Percentiles rank a stretch among this genome's conserved stretches.
phyloP scores from a whole-genome alignment of 192 early-diverging fungal genomes.

The Umbelopsis sp. region DNA sequence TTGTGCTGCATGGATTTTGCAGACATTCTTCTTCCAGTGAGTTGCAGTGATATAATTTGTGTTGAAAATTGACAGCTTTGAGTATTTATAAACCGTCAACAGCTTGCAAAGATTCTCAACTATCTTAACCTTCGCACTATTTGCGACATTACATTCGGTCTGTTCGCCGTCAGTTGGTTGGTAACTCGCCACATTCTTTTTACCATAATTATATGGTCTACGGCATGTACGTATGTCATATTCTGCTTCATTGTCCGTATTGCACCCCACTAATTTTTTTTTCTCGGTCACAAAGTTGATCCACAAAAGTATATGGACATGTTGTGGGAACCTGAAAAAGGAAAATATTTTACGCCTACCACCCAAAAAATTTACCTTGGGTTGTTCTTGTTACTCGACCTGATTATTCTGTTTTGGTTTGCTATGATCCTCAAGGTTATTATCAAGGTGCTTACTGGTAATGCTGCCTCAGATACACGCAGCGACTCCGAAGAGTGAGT shows the following conservation, averaged over 20 bases:
- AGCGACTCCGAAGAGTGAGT: conserved; percentile 52
- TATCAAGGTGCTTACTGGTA: conserved; percentile 63
- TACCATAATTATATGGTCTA: conserved; percentile 66
- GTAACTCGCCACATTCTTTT: conserved; percentile 74
- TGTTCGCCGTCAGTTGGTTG: conserved; percentile 79
- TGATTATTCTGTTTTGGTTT: conserved; percentile 80
- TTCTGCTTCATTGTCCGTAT: not conserved
- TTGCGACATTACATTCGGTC: conserved; percentile 72
- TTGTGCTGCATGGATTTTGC: conserved; percentile 78
- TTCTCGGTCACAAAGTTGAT: conserved; percentile 29
- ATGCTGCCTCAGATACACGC: conserved; percentile 71
- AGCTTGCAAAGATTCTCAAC: conserved; percentile 80
- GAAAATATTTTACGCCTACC: conserved; percentile 52
- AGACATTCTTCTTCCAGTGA: conserved; percentile 75
- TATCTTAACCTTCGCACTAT: conserved; percentile 63
- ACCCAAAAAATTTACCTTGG: conserved; percentile 59
- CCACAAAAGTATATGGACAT: conserved; percentile 54
- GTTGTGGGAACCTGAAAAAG: conserved; percentile 58
- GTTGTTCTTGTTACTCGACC: conserved; percentile 65
- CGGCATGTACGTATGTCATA: conserved; percentile 12
- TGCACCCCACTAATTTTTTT: not conserved
- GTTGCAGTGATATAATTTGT: conserved; percentile 8
- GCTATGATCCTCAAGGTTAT: conserved; percentile 69
- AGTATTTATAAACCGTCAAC: not conserved
- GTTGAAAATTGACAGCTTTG: not conserved